Conservation (phyloP, 495 filamentous ascomycete species). For the Viridothelium virens region DNA sequence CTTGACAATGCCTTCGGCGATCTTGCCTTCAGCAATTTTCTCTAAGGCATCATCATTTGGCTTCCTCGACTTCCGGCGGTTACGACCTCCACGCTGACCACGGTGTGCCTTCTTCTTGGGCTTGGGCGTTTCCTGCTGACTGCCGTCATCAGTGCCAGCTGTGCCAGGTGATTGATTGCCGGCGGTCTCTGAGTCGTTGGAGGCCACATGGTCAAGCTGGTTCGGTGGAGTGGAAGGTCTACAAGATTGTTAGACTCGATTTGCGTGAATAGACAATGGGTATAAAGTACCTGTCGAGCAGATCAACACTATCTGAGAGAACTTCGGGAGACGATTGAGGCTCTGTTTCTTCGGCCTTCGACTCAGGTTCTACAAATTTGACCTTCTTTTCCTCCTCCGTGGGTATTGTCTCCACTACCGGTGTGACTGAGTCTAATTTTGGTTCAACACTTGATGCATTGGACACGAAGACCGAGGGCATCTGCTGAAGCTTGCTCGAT, state of each 20-base stretch:
- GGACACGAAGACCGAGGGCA: not conserved
- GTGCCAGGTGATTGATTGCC: not conserved
- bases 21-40: slow-evolving; percentile 8
- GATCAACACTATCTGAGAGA: not conserved
- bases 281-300: not conserved
- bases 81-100: slow-evolving; percentile 72
- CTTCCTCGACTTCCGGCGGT: slow-evolving; percentile 56
- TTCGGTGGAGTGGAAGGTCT: slow-evolving; percentile 9
- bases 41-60: slow-evolving; percentile 25
- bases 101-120: slow-evolving; percentile 72
- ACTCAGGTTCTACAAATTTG: not conserved
- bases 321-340: not conserved
- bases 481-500: not conserved
- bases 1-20: slow-evolving; percentile 15
- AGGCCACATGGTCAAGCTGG: not conserved
- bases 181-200: not conserved
- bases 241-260: not conserved
- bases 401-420: not conserved
- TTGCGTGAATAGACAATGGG: not conserved
- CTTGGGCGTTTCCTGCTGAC: slow-evolving; percentile 41
- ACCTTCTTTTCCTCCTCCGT: not conserved
- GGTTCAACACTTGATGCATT: not conserved
- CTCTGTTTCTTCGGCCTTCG: not conserved
- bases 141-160: slow-evolving; percentile 26
- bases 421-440: not conserved